Base-by-base conservation (phyloP, 257 asterid species). In the Perilla frutescens region DNA sequence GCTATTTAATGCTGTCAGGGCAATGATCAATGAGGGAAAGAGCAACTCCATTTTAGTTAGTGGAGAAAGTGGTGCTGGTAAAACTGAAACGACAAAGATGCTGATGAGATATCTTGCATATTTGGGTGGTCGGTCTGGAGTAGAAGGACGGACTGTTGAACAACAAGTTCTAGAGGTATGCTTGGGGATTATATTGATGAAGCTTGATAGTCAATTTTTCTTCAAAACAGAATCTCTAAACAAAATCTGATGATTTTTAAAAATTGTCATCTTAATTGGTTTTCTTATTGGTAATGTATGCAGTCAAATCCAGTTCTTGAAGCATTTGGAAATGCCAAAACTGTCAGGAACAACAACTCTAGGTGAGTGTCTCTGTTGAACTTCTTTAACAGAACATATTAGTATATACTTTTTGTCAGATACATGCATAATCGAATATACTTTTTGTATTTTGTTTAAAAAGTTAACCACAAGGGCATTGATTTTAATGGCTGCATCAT, bases 21-120 rank as follows among this genome's bases (percentile, higher is more conserved):
- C 93, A 85, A 92, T 95, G 99, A 78, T 87, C 77, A 92, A 92
- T 20, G 98, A 95, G 63, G 96, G 96, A 56, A 95, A 86, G 83
- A 90, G 99, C 90, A 95, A 95, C 84, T 87, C 99, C 73, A 95
- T 95, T 79, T 90, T 95, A 87, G 99, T 95, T 78, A 95, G 99
- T 82, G 98, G 99, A 65, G 99, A 95, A 85, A 95, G 99, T 89
- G 99, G 99, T 84, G 98, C 99, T 76, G 99, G 99, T 79, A 95
- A 95, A 80, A 95, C 99, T 71, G 99, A 95, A 81, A 95, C 99
- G 12, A 95, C 99, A 55, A 95, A 95, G 83, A 95, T 95, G 99
- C 85, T 95, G 67, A 95, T 95, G 99, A 86, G 98, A 71, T 95
- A 95, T 84, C 96, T 95, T 80, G 99, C 99, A 69, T 70, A 90